A percentile compares a stretch with the other conserved stretches of the same genome.
These are phyloP conservation scores for Dothistroma pini DNA, from an alignment of 2,329 filamentous ascomycete species.

Conservation along the genomic window DNA sequence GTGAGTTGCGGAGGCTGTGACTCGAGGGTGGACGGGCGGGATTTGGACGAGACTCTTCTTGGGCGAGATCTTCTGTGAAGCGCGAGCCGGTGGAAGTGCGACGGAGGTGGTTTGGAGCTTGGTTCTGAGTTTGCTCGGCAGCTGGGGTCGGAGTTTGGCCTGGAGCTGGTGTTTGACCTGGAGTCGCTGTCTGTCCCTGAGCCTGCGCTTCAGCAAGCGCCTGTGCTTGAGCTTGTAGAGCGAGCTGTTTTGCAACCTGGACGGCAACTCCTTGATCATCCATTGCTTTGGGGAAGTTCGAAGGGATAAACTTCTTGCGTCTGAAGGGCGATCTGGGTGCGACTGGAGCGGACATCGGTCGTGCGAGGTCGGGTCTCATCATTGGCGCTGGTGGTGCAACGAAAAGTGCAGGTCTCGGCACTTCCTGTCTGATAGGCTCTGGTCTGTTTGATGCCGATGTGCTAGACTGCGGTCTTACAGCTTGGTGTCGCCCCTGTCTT, in stretches of 20 bases:
- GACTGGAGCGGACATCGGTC: not conserved
- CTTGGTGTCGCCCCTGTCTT: not conserved
- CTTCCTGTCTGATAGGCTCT: not conserved
- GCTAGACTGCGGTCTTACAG: not conserved
- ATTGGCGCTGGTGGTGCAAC: not conserved
- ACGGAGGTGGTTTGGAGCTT: conserved; percentile 6
- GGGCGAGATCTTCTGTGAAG: conserved; percentile 20
- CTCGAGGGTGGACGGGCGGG: conserved; percentile 10
- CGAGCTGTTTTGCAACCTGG: not conserved
- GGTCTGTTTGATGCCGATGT: not conserved
- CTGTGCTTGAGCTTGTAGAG: not conserved
- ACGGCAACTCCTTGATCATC: not conserved
- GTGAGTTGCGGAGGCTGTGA: conserved; percentile 4
- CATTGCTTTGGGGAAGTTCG: not conserved
- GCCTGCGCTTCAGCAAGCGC: not conserved
- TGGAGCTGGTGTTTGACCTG: not conserved
- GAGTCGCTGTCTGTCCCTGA: not conserved
- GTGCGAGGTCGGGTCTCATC: not conserved
- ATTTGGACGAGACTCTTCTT: conserved; percentile 11
- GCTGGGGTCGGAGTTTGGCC: not conserved
- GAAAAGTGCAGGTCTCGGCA: not conserved
- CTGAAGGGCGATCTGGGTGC: not conserved
- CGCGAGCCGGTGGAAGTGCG: conserved; percentile 22
- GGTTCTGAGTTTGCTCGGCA: not conserved
- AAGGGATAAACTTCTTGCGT: conserved; percentile 1